Base-by-base conservation (phyloP, 2,329 filamentous ascomycete genomes). In the Catunica adiposa region DNA sequence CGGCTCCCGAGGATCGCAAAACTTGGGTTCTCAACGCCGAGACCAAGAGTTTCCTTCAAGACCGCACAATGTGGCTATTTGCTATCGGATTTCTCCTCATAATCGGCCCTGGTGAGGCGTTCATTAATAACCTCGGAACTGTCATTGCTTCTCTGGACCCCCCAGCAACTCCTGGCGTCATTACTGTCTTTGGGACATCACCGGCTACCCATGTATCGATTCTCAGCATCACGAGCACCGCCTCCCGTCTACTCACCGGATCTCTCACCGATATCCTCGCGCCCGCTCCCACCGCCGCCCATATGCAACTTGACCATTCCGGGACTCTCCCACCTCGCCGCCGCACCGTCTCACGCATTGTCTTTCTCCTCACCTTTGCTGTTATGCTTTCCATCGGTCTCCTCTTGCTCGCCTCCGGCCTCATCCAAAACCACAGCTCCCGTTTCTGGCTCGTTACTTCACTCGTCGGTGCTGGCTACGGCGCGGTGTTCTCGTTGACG, bases 111-210 rank as follows among this genome's bases (percentile, higher is more conserved):
- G 90, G 89, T n/a, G 92, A 98, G 69, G 86, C 90, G 9, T 98
- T 96, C 67, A 89, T 97, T 70, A 98, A 97, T 70, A 98, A 97
- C 63, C 73, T 98, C 8, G 92, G 92, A 37, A 96, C 89, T 23
- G 83, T 98, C 59, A 89, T 97, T 62, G 84, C 86, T 61, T 94
- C 90, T 0, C 73, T 96, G 2, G 68, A 51, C 62, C 66, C 38
- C 17, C 38, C 2, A 65, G 70, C 54, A 37, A 60, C 11, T 31
- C 25, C 40, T n/a, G 54, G 34, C 11, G 46, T 55, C 58, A 23
- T 48, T 20, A 47, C 60, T 63, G 60, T 63, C 20, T n/a, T 38
- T 17, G 66, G 72, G 62, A 80, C 83, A 51, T 78, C 85, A 52
- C 76, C 85, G 40, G 80, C 89, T 56, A 96, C 89, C 0, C 92